Evolutionary conservation across 768 basidiomycete species (phyloP).

Genomic region (Leccinum variicolor): DNA sequence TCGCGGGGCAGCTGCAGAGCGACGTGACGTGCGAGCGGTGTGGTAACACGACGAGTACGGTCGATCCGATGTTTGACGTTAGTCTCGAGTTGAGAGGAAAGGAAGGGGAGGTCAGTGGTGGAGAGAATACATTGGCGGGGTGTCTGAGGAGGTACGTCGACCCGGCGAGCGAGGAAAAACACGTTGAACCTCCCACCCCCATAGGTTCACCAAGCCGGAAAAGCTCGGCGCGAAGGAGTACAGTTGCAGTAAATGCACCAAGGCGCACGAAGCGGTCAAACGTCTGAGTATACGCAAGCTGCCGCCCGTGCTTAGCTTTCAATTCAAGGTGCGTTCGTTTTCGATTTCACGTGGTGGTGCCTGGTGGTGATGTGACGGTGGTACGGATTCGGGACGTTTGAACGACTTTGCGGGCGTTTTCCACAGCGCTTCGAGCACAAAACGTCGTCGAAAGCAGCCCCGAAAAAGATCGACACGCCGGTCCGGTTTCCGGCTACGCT

Average conservation of each 20-base stretch:
- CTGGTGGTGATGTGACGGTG: background rate
- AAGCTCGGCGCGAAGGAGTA: slow-evolving; percentile 81
- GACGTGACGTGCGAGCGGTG: slow-evolving; percentile 89
- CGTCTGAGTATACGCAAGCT: slow-evolving; percentile 81
- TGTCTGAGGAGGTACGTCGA: slow-evolving; percentile 66
- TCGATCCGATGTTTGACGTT: slow-evolving; percentile 89
- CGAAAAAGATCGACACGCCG: slow-evolving; percentile 80
- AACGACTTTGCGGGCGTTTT: background rate
- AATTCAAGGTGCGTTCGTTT: slow-evolving; percentile 66
- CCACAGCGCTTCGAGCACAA: slow-evolving; percentile 89
- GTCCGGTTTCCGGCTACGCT: slow-evolving; percentile 81
- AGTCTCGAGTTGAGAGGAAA: slow-evolving; percentile 76
- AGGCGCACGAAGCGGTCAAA: slow-evolving; percentile 76
- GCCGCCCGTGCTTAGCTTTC: slow-evolving; percentile 88
- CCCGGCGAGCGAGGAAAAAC: background rate
- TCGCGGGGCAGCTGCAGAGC: slow-evolving; percentile 82
- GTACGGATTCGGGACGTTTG: background rate
- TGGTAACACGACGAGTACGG: slow-evolving; percentile 68
- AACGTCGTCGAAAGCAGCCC: slow-evolving; percentile 62
- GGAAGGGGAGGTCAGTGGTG: slow-evolving; percentile 40
- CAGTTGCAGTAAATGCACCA: slow-evolving; percentile 78
- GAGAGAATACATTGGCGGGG: slow-evolving; percentile 66
- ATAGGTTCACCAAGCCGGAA: slow-evolving; percentile 83
- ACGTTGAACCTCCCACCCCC: background rate
- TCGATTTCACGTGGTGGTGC: background rate